These are phyloP conservation scores for Fusarium sp. DNA, from an alignment of 2,329 filamentous ascomycete species.

Conservation along the genomic window DNA sequence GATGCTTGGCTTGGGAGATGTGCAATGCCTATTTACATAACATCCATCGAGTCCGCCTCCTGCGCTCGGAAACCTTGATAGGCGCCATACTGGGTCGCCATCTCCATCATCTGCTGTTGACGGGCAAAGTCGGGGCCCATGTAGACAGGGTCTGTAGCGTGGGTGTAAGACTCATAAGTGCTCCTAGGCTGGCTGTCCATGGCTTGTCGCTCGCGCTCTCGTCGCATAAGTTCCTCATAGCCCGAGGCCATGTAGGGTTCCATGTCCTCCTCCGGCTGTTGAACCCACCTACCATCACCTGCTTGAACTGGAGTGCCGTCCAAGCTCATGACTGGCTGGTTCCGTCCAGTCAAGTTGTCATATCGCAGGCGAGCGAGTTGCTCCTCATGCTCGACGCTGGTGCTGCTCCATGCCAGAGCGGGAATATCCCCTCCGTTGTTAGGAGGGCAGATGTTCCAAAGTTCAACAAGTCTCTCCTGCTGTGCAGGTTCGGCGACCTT, in stretches of 20 bases:
- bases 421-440: constrained; percentile 66
- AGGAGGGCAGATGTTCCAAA: constrained; percentile 86
- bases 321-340: constrained; percentile 60
- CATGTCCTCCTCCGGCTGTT: constrained; percentile 57
- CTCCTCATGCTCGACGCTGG: constrained; percentile 68
- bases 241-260: constrained; percentile 90
- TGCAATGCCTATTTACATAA: constrained; percentile 49
- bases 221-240: constrained; percentile 77
- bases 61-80: constrained; percentile 62
- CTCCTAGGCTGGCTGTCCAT: constrained; percentile 53
- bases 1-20: constrained; percentile 18
- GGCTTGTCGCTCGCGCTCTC: constrained; percentile 67
- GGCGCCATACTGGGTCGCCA: constrained; percentile 77
- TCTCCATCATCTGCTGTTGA: constrained; percentile 65
- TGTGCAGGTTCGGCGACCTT: constrained; percentile 79
- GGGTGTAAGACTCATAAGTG: constrained; percentile 63
- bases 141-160: constrained; percentile 78
- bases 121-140: constrained; percentile 58
- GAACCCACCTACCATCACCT: constrained; percentile 65
- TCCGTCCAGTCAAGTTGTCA: constrained; percentile 57
- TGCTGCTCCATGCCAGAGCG: constrained; percentile 64
- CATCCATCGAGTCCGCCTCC: constrained; percentile 63
- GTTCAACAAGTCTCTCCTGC: constrained; percentile 79
- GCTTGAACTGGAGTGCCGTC: constrained; percentile 67
- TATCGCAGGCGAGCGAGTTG: constrained; percentile 71